Percentiles rank a stretch among this genome's conserved stretches.
These are phyloP conservation scores for Euptelea pleiosperma DNA, from an alignment of 164 flowering plant genomes.

Conservation along the genomic window DNA sequence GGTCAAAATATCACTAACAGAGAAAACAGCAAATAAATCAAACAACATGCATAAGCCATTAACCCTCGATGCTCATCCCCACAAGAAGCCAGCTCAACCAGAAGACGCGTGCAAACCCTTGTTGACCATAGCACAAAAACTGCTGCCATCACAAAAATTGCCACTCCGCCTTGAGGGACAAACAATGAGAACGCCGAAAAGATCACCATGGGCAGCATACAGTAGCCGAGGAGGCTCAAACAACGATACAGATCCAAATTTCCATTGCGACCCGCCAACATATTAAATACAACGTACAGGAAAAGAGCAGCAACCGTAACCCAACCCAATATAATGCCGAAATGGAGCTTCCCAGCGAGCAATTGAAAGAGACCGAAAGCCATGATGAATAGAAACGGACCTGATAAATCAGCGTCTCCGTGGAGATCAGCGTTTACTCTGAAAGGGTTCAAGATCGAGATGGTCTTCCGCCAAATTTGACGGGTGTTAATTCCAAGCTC, in stretches of 20 bases:
- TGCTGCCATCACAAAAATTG: constrained; percentile 41
- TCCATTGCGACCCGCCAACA: constrained; percentile 82
- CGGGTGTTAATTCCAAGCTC: constrained; percentile 87
- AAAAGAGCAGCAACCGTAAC: constrained; percentile 67
- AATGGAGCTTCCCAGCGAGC: constrained; percentile 86
- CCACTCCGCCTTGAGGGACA: constrained; percentile 53
- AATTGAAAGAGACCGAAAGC: constrained; percentile 76
- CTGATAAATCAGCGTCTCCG: constrained; percentile 79
- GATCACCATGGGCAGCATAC: constrained; percentile 78
- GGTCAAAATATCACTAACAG: constrained; percentile 67
- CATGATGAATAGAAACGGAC: constrained; percentile 70
- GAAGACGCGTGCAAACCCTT: constrained; percentile 60
- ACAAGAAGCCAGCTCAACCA: constrained; percentile 64
- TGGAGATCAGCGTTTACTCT: constrained; percentile 54
- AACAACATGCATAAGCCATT: constrained; percentile 79
- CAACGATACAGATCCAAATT: constrained; percentile 79
- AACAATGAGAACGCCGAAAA: constrained; percentile 71
- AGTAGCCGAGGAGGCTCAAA: constrained; percentile 75
- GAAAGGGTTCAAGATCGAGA: constrained; percentile 64
- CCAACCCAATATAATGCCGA: constrained; percentile 90
- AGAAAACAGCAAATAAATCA: constrained; percentile 77
- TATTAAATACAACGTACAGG: constrained; percentile 71
- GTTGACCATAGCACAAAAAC: constrained; percentile 78
- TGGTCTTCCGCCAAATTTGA: constrained; percentile 80
- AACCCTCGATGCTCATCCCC: constrained; percentile 83